These are phyloP conservation scores for Chlorella sp. DNA, from an alignment of 139 green algal species.

Conservation along the genomic window DNA sequence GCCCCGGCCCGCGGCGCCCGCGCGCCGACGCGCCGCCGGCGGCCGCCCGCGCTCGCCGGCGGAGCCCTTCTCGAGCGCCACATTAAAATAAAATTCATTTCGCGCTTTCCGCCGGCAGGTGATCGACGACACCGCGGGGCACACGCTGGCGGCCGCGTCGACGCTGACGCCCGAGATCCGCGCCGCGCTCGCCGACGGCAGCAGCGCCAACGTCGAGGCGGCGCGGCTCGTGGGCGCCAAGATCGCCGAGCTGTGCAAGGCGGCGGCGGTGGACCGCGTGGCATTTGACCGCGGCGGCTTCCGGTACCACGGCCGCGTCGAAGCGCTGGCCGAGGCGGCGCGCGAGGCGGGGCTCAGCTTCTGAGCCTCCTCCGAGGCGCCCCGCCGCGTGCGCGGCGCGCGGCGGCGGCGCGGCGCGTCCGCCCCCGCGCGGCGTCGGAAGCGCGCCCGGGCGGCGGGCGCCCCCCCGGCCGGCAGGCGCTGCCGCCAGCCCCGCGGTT, in stretches of 20 bases:
- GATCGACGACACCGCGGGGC: slow-evolving; percentile 85
- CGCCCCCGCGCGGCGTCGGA: too few relatives aligned
- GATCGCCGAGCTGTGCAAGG: slow-evolving; percentile 85
- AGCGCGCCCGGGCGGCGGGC: too few relatives aligned
- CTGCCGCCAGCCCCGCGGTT: too few relatives aligned
- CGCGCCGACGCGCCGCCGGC: too few relatives aligned
- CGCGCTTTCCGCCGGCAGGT: slow-evolving; percentile 74
- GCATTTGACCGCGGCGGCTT: slow-evolving; percentile 95
- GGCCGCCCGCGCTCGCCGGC: too few relatives aligned
- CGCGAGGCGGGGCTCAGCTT: slow-evolving; percentile 89
- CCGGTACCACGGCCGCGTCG: slow-evolving; percentile 93
- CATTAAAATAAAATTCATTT: too few relatives aligned
- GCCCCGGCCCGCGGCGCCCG: too few relatives aligned
- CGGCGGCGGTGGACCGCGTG: too few relatives aligned
- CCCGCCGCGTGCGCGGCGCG: too few relatives aligned
- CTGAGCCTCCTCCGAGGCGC: slow-evolving; percentile 58
- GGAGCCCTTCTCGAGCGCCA: too few relatives aligned
- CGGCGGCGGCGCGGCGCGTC: too few relatives aligned
- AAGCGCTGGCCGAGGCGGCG: slow-evolving; percentile 91
- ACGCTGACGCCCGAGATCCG: slow-evolving; percentile 76
- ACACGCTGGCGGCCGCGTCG: slow-evolving; percentile 84
- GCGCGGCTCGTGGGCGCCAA: slow-evolving; percentile 86
- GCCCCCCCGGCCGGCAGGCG: too few relatives aligned
- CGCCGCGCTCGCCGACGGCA: slow-evolving; percentile 44
- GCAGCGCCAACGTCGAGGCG: slow-evolving; percentile 62